These are phyloP conservation scores for Prunus padus DNA, from an alignment of 306 rosid species.

Conservation along the genomic window DNA sequence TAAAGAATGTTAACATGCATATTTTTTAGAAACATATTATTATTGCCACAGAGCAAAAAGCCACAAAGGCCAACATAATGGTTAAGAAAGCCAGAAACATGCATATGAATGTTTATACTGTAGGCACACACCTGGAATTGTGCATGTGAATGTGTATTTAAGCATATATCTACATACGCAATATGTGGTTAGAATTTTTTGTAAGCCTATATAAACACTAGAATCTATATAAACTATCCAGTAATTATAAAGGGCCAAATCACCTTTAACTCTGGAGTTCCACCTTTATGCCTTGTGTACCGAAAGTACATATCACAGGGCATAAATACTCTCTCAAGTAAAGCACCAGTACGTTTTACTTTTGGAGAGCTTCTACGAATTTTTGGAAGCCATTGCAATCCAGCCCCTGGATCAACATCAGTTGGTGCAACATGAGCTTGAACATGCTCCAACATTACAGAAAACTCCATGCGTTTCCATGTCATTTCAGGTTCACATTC, in stretches of 20 bases:
- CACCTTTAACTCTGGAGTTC: constrained; percentile 93
- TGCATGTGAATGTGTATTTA: neutral
- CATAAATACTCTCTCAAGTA: constrained; percentile 99
- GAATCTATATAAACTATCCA: constrained; percentile 1
- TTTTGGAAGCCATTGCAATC: constrained; percentile 98
- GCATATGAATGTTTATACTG: neutral
- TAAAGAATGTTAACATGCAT: neutral
- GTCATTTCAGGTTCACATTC: constrained; percentile 93
- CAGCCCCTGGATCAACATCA: constrained; percentile 99
- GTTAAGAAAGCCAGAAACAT: neutral
- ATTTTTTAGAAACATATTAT: too few species aligned
- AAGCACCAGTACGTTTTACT: constrained; percentile 99
- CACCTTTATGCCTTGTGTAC: constrained; percentile 96
- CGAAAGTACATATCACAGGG: constrained; percentile 96
- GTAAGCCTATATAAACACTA: neutral
- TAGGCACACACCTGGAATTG: neutral
- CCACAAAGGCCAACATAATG: too few species aligned
- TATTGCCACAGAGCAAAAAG: too few species aligned
- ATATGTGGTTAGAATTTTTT: neutral
- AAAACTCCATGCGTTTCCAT: constrained; percentile 86
- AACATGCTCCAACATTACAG: constrained; percentile 96
- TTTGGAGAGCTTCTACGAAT: constrained; percentile 93
- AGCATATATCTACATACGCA: neutral
- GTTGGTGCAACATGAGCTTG: constrained; percentile 99
- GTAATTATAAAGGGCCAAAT: constrained; percentile 3